Percentiles rank a stretch among this genome's conserved stretches.
Evolutionary conservation across 257 asterid genomes (phyloP).

Genomic region (Scutellaria baicalensis): DNA sequence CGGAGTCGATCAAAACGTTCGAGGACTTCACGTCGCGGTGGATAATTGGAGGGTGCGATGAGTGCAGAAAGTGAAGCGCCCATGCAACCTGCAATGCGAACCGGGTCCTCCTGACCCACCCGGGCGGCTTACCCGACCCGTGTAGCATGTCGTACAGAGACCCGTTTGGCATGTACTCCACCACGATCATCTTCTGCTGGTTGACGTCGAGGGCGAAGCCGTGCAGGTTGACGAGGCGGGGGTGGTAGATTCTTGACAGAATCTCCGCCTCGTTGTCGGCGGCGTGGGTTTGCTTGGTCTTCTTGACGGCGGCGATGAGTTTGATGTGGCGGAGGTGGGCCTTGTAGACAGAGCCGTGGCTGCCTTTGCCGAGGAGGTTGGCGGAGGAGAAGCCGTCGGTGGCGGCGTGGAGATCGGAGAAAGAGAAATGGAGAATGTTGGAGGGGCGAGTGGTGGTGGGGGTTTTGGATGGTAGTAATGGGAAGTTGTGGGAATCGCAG

Average conservation of each 20-base stretch:
- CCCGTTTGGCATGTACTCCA: constrained; percentile 83
- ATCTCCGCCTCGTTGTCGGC: constrained; percentile 72
- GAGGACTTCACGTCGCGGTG: constrained; percentile 85
- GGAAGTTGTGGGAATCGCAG: constrained; percentile 48
- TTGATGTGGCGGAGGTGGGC: constrained; percentile 34
- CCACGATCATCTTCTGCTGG: constrained; percentile 49
- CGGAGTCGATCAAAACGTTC: constrained; percentile 57
- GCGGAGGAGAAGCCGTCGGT: constrained; percentile 57
- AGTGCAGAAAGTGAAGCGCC: constrained; percentile 61
- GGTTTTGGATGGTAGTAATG: constrained; percentile 13
- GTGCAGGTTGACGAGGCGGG: constrained; percentile 60
- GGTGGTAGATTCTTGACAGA: constrained; percentile 50
- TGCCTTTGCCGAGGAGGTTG: constrained; percentile 76
- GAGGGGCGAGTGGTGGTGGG: constrained; percentile 16
- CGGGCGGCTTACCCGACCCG: constrained; percentile 44
- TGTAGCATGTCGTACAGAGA: constrained; percentile 62
- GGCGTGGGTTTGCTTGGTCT: constrained; percentile 20
- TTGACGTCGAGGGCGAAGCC: constrained; percentile 45
- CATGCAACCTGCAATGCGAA: constrained; percentile 60
- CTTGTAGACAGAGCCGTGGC: constrained; percentile 71
- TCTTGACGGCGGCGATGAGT: constrained; percentile 60
- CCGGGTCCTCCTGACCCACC: constrained; percentile 59
- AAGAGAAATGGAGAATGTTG: constrained; percentile 33
- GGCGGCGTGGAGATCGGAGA: constrained; percentile 53
- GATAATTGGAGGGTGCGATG: constrained; percentile 62